Evolutionary conservation across 352 stramenopile species (phyloP), one percentile per base, ranked within the genome.

Genomic region (Elongisporangium prolatum): DNA sequence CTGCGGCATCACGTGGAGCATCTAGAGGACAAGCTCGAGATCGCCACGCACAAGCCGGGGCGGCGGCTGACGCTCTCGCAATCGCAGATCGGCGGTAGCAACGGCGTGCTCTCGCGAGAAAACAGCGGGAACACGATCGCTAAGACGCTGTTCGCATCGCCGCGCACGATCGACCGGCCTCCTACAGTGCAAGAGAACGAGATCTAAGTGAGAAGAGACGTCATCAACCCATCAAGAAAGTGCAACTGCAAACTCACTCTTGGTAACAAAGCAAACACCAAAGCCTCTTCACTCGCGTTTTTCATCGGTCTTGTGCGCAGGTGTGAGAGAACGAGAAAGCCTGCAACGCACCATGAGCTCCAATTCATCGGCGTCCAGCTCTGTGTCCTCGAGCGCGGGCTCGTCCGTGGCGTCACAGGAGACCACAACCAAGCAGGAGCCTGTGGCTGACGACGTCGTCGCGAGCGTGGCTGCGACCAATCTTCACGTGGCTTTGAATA

Each of bases 21-120:
- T 48, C 61, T 82, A 17, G 72, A 82, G 21, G 70, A 77, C 40
- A 82, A 82, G 51, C 72, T 82, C 38, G 64, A 79, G 21, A 65
- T 81, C 48, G 72, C 67, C 22, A 70, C 59, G n/a, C 72, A 78
- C 55, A 65, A 63, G 24, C 67, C 72, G 0, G 67, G 66, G 9
- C 57, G 69, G n/a, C 63, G 72, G 0, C 54, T 77, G 4, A 72
- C 69, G 22, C 47, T 78, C 10, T 28, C 61, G 11, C 57, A 48
- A 21, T 13, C n/a, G 14, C 20, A 4, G 34, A 44, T 34, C 24
- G 24, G 24, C 24, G 24, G 28, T 11, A 10, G 11, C 34, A 64
- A 58, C 3, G 52, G 52, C 2, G 25, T 60, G 0, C 17, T 62
- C 2, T 67, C 70, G 13, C 52, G 64, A 34, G 58, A 69, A 37